Percentiles rank a stretch among this genome's conserved stretches.
Evolutionary conservation across 495 filamentous ascomycete species (phyloP).

Genomic region (Hypoxylon perforatum): DNA sequence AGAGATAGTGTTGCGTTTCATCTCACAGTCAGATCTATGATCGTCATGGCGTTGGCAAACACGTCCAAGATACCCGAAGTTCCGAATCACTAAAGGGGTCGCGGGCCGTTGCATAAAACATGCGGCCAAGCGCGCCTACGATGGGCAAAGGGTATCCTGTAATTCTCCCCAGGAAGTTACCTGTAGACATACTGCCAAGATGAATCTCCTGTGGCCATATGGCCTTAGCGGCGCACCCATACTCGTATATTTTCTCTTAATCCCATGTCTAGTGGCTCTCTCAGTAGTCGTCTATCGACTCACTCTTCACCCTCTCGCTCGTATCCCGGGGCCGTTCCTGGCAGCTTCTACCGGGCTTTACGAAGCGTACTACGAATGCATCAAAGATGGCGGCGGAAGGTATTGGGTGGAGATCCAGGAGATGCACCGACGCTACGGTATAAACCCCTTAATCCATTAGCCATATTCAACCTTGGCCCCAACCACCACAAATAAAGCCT

Average conservation of each 20-base stretch:
- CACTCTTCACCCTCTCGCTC: constrained; percentile 54
- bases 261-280: background rate
- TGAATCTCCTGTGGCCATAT: constrained; percentile 24
- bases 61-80: no score
- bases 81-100: no score
- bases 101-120: no score
- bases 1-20: background rate
- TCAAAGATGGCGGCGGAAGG: constrained; percentile 51
- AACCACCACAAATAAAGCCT: background rate
- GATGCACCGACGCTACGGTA: constrained; percentile 60
- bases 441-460: background rate
- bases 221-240: constrained; percentile 8
- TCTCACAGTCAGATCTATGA: background rate
- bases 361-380: constrained; percentile 60
- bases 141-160: no score
- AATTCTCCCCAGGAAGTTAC: background rate
- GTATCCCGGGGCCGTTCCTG: constrained; percentile 60
- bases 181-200: background rate
- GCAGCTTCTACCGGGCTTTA: constrained; percentile 60
- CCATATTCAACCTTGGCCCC: background rate
- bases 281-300: constrained; percentile 49
- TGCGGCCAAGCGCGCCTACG: no score
- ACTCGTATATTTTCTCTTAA: background rate
- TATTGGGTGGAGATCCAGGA: constrained; percentile 56
- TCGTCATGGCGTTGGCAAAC: no score